Conservation (phyloP, 495 filamentous ascomycete species). For the Aspergillus cavernicola region DNA sequence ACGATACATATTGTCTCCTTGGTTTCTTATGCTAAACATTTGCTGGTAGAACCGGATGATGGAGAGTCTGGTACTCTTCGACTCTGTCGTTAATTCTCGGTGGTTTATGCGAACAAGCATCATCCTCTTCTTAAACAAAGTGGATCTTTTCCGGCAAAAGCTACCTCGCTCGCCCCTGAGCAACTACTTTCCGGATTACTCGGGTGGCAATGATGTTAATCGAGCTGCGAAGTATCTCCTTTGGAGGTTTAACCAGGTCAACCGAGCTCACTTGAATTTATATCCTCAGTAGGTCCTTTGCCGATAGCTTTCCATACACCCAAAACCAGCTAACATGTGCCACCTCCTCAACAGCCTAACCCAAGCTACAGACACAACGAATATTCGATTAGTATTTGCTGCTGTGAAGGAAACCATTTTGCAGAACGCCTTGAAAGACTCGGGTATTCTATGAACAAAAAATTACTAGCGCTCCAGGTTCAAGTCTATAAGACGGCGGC, state of each 20-base stretch:
- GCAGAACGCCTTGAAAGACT: conserved; percentile 96
- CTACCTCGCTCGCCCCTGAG: conserved; percentile 81
- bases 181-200: conserved; percentile 97
- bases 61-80: conserved; percentile 95
- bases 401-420: conserved; percentile 98
- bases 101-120: conserved; percentile 99
- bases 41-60: conserved; percentile 90
- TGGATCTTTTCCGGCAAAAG: conserved; percentile 95
- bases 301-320: background rate
- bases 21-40: conserved; percentile 7
- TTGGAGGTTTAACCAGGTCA: conserved; percentile 98
- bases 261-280: conserved; percentile 89
- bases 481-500: background rate
- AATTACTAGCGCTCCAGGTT: background rate
- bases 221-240: conserved; percentile 95
- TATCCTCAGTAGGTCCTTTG: conserved; percentile 86
- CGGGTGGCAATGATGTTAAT: conserved; percentile 94
- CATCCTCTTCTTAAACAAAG: conserved; percentile 97
- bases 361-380: conserved; percentile 97
- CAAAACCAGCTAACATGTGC: background rate
- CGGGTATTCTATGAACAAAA: conserved; percentile 72
- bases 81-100: conserved; percentile 96
- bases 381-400: conserved; percentile 95
- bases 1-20: background rate
- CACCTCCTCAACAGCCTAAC: conserved; percentile 85